A percentile compares a stretch with the other conserved stretches of the same genome.
Evolutionary conservation across 129 eudicot genomes (phyloP).

Genomic region (Tagetes patula): DNA sequence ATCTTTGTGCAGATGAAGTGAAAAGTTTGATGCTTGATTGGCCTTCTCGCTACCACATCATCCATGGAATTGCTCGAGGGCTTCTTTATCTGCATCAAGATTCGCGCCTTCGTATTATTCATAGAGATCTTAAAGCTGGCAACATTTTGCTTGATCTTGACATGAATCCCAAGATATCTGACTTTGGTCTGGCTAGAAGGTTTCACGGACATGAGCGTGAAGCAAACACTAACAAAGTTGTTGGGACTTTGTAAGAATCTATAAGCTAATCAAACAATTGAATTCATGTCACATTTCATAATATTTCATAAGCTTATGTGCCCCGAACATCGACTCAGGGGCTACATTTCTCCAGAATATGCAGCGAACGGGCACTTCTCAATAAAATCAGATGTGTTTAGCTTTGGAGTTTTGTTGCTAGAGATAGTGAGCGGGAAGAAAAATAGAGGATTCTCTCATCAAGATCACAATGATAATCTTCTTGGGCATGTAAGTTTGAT

Average conservation of each 20-base stretch:
- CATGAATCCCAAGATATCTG: conserved; percentile 46
- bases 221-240: conserved; percentile 33
- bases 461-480: conserved; percentile 36
- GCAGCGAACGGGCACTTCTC: conserved; percentile 35
- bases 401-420: conserved; percentile 39
- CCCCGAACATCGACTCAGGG: conserved; percentile 10
- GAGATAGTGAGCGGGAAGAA: conserved; percentile 39
- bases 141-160: conserved; percentile 40
- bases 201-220: conserved; percentile 32
- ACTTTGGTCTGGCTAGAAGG: conserved; percentile 46
- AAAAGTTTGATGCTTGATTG: conserved; percentile 12
- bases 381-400: conserved; percentile 32
- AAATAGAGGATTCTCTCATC: conserved; percentile 33
- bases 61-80: conserved; percentile 44
- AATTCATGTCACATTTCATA: neutral
- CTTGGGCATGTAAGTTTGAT: conserved; percentile 39
- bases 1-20: conserved; percentile 14
- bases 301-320: neutral
- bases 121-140: conserved; percentile 40
- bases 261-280: neutral
- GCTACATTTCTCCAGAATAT: conserved; percentile 40
- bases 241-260: conserved; percentile 46
- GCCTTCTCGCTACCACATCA: conserved; percentile 25
- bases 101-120: conserved; percentile 32
- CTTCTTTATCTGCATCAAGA: conserved; percentile 46